Conservation (phyloP, 2,329 filamentous ascomycete species). For the Aquanectria penicillioides region DNA sequence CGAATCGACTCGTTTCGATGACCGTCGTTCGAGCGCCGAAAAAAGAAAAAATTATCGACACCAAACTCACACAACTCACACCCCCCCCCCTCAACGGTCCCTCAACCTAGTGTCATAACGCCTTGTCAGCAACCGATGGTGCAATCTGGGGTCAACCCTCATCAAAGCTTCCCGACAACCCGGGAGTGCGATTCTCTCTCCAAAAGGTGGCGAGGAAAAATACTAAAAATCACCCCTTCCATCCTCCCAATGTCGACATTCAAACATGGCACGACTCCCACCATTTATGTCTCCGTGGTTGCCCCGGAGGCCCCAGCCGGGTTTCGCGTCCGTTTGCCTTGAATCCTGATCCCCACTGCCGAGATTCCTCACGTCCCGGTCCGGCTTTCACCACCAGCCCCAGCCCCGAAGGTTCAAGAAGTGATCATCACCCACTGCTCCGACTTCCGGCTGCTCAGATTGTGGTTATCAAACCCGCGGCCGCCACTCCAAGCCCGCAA, state of each 20-base stretch:
- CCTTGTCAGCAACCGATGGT: slow-evolving; percentile 43
- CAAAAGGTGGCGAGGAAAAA: slow-evolving; percentile 13
- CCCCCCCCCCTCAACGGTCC: not conserved
- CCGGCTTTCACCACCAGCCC: slow-evolving; percentile 11
- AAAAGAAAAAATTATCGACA: slow-evolving; percentile 10
- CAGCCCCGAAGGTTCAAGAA: slow-evolving; percentile 17
- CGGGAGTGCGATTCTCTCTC: slow-evolving; percentile 12
- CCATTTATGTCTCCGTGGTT: slow-evolving; percentile 11
- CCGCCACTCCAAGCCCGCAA: slow-evolving; percentile 25
- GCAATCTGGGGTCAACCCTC: slow-evolving; percentile 40
- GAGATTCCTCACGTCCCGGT: slow-evolving; percentile 15
- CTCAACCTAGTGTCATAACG: slow-evolving; percentile 38
- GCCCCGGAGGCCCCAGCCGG: slow-evolving; percentile 18
- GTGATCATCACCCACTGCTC: slow-evolving; percentile 26
- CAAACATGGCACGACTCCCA: slow-evolving; percentile 31
- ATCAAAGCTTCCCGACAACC: slow-evolving; percentile 26
- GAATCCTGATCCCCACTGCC: not conserved
- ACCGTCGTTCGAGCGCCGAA: slow-evolving; percentile 10
- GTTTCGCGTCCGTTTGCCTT: slow-evolving; percentile 2
- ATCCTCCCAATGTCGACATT: slow-evolving; percentile 40
- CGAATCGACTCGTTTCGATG: not conserved
- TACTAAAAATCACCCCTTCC: slow-evolving; percentile 36
- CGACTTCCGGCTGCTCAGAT: slow-evolving; percentile 27
- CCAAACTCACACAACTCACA: slow-evolving; percentile 22
- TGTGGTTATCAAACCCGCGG: slow-evolving; percentile 26